These are phyloP conservation scores for Polytrichum commune DNA, from an alignment of 225 moss, liverwort and hornwort genomes.

Conservation along the genomic window DNA sequence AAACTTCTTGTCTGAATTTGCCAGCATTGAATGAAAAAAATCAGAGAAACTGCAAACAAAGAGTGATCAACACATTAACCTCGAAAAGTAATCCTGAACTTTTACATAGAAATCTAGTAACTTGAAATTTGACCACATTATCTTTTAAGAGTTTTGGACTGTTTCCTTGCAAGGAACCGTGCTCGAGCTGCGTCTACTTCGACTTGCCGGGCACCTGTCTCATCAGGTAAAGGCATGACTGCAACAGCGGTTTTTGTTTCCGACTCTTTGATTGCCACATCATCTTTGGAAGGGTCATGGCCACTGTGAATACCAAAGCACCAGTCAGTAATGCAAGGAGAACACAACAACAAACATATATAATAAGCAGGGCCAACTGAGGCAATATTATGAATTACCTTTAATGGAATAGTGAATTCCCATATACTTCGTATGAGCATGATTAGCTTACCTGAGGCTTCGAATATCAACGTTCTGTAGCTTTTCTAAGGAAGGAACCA, in stretches of 20 bases:
- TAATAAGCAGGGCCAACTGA: background rate
- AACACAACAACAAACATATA: background rate
- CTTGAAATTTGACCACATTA: too few relatives aligned
- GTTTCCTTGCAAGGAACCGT: constrained; percentile 76
- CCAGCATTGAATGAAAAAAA: too few relatives aligned
- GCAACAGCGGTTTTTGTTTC: constrained; percentile 13
- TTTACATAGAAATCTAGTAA: too few relatives aligned
- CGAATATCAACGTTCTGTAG: constrained; percentile 64
- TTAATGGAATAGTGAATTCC: too few relatives aligned
- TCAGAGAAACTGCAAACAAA: too few relatives aligned
- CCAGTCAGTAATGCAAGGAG: background rate
- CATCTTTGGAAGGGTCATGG: constrained; percentile 9
- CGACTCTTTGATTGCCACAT: too few relatives aligned
- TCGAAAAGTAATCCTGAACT: too few relatives aligned
- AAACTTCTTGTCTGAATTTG: too few relatives aligned
- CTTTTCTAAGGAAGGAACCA: constrained; percentile 72
- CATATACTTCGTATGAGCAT: too few relatives aligned
- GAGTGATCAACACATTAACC: too few relatives aligned
- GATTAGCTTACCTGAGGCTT: constrained; percentile 45
- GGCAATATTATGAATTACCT: background rate
- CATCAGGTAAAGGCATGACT: constrained; percentile 12
- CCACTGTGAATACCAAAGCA: constrained; percentile 3
- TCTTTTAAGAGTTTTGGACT: constrained; percentile 53
- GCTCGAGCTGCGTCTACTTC: constrained; percentile 70
- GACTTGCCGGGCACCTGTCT: constrained; percentile 24